These are phyloP conservation scores for Anisodus tanguticus DNA, from an alignment of 257 asterid genomes.

Conservation along the genomic window DNA sequence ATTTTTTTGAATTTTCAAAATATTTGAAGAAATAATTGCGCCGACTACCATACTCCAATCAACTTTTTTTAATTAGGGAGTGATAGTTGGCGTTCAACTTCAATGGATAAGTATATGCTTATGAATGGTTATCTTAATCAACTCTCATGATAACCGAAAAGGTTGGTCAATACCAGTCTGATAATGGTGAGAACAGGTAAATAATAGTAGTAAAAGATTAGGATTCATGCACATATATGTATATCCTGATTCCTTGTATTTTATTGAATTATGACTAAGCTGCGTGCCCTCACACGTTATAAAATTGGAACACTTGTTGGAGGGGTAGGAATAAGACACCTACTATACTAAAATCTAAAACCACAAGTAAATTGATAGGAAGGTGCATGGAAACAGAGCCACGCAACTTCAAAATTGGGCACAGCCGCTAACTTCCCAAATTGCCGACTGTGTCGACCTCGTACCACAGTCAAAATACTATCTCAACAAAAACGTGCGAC, in stretches of 20 bases:
- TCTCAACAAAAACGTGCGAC: slow-evolving; percentile 1
- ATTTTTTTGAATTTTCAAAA: background rate
- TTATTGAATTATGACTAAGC: background rate
- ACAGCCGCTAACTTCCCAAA: background rate
- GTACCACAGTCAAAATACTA: background rate
- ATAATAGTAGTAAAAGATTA: background rate
- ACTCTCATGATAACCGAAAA: slow-evolving; percentile 1
- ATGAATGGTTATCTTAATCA: background rate
- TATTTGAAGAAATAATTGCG: background rate
- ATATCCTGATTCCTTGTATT: background rate
- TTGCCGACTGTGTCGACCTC: background rate
- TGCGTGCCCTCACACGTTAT: background rate
- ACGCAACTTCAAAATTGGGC: background rate
- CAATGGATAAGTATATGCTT: background rate
- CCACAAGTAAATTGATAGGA: background rate
- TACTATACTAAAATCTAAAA: background rate
- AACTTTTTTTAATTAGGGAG: background rate
- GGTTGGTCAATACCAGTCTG: background rate
- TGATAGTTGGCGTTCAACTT: background rate
- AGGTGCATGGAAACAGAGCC: slow-evolving; percentile 7
- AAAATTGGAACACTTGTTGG: background rate
- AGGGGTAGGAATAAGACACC: background rate
- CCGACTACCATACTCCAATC: background rate
- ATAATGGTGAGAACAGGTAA: slow-evolving; percentile 7
- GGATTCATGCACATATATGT: slow-evolving; percentile 10